Percentiles rank a stretch among this genome's conserved stretches.
phyloP scores from a whole-genome alignment of 2,329 filamentous ascomycete genomes.

The Gliomastix tumulicola region DNA sequence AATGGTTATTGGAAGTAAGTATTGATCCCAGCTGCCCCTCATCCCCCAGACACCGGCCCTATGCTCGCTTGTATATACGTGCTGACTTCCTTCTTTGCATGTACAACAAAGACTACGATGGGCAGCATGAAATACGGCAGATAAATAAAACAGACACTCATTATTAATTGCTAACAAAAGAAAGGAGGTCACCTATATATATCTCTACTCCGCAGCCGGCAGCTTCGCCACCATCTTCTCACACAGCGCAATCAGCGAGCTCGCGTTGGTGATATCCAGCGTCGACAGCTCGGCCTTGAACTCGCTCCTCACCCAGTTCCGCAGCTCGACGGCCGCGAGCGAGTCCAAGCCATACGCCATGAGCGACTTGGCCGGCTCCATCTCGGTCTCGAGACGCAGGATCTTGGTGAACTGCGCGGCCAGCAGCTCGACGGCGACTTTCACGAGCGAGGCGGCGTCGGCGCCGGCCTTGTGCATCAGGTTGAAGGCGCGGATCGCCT shows the following conservation, averaged over 20 bases:
- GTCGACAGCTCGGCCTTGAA: constrained; percentile 3
- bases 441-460: background rate
- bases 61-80: too few relatives aligned
- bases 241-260: background rate
- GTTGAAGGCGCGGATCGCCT: background rate
- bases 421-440: background rate
- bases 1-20: too few relatives aligned
- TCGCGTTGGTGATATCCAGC: background rate
- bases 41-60: too few relatives aligned
- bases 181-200: too few relatives aligned
- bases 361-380: constrained; percentile 10
- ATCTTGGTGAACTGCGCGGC: constrained; percentile 1
- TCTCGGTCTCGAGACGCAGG: constrained; percentile 3
- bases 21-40: too few relatives aligned
- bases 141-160: too few relatives aligned
- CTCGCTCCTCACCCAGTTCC: constrained; percentile 10
- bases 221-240: too few relatives aligned
- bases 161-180: too few relatives aligned
- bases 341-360: constrained; percentile 14
- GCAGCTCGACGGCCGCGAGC: constrained; percentile 13
- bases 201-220: too few relatives aligned
- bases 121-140: too few relatives aligned
- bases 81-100: too few relatives aligned
- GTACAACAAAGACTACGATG: too few relatives aligned
- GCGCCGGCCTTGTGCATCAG: constrained; percentile 5